phyloP scores from a whole-genome alignment of 768 basidiomycete species.

The Tylopilus sp. region DNA sequence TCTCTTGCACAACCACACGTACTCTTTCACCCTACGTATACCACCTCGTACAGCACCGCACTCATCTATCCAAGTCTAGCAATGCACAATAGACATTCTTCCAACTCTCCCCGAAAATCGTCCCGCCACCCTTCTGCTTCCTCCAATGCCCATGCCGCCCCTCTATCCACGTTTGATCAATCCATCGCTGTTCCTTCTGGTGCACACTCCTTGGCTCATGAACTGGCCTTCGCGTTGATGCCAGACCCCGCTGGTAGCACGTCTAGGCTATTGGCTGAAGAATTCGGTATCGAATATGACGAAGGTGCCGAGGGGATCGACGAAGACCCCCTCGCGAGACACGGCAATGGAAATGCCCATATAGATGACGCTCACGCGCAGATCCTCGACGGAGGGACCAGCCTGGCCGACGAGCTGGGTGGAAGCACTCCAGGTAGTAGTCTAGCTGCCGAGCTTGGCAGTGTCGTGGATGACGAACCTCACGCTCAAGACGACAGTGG shows the following conservation, averaged over 20 bases:
- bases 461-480: conserved; percentile 18
- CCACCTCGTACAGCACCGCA: conserved; percentile 2
- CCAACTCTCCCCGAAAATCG: conserved; percentile 27
- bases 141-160: conserved; percentile 21
- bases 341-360: conserved; percentile 25
- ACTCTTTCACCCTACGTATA: conserved; percentile 5
- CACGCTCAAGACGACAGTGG: conserved; percentile 10
- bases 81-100: conserved; percentile 29
- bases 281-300: conserved; percentile 87
- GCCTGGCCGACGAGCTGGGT: conserved; percentile 44
- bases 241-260: conserved; percentile 73
- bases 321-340: conserved; percentile 23
- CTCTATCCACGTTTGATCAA: conserved; percentile 33
- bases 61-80: not conserved
- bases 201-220: conserved; percentile 75
- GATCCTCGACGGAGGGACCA: conserved; percentile 26
- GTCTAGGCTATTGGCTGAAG: conserved; percentile 78
- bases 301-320: conserved; percentile 83
- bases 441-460: conserved; percentile 25
- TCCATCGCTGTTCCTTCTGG: conserved; percentile 28
- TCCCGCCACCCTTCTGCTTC: conserved; percentile 29
- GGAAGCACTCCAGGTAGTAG: conserved; percentile 15
- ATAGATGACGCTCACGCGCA: conserved; percentile 32
- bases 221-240: conserved; percentile 83
- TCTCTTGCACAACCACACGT: conserved; percentile 12